Conservation (phyloP, 768 basidiomycete species). For the Pisolithus marmoratus region DNA sequence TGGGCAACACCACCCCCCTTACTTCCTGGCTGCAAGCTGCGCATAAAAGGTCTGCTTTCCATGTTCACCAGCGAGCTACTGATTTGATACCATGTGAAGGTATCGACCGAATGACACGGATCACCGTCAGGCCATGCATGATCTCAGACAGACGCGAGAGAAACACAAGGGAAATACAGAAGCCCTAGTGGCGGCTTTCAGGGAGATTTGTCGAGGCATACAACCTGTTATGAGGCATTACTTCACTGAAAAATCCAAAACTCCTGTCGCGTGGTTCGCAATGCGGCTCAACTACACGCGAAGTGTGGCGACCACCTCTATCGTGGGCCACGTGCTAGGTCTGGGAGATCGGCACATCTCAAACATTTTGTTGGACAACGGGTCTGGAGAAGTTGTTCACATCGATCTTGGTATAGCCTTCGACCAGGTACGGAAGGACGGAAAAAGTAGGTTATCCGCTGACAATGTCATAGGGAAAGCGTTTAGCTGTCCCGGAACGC, state of each 20-base stretch:
- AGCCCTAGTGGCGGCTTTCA: constrained; percentile 30
- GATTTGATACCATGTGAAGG: constrained; percentile 32
- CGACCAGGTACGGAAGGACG: constrained; percentile 62
- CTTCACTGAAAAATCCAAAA: constrained; percentile 86
- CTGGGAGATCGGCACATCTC: constrained; percentile 89
- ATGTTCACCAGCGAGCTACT: background rate
- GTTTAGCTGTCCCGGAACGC: constrained; percentile 71
- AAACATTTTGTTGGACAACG: constrained; percentile 86
- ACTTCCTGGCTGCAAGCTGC: constrained; percentile 54
- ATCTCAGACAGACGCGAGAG: constrained; percentile 29
- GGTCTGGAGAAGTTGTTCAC: constrained; percentile 83
- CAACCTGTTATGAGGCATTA: constrained; percentile 91
- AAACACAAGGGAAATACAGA: constrained; percentile 26
- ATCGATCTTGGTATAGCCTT: constrained; percentile 98
- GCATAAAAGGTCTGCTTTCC: constrained; percentile 49
- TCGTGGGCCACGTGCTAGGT: constrained; percentile 89
- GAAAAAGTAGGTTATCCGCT: background rate
- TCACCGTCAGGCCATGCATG: constrained; percentile 22
- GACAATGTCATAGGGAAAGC: constrained; percentile 55
- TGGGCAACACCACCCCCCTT: constrained; percentile 68
- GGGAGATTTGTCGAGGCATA: constrained; percentile 40
- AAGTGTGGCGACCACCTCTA: constrained; percentile 89
- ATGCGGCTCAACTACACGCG: constrained; percentile 87
- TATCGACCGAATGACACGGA: constrained; percentile 59
- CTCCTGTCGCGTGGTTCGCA: constrained; percentile 86